Percentiles rank a stretch among this genome's conserved stretches.
Evolutionary conservation across 768 basidiomycete genomes (phyloP).

Genomic region (Mycena crocata): DNA sequence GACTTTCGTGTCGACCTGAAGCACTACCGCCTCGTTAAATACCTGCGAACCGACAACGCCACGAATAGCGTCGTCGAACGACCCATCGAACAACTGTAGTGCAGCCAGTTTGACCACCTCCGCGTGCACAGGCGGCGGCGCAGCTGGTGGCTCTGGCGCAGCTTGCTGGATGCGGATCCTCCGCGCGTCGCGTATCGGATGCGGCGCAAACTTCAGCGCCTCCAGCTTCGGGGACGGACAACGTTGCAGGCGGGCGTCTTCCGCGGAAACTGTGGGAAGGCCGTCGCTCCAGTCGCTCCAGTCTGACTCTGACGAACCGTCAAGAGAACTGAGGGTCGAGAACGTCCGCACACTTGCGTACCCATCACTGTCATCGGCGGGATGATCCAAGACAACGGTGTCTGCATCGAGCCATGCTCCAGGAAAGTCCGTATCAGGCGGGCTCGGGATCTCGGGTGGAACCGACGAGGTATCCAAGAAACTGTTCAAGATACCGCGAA

Average conservation of each 20-base stretch:
- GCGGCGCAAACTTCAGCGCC: constrained; percentile 26
- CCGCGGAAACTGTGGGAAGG: constrained; percentile 39
- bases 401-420: constrained; percentile 29
- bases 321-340: constrained; percentile 63
- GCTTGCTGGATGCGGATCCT: neutral
- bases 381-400: too few species aligned
- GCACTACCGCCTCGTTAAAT: constrained; percentile 43
- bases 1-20: constrained; percentile 46
- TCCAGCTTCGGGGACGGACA: constrained; percentile 48
- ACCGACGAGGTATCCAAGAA: constrained; percentile 11
- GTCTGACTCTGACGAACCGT: constrained; percentile 46
- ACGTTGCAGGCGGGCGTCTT: constrained; percentile 39
- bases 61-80: constrained; percentile 52
- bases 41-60: constrained; percentile 50
- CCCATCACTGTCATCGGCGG: constrained; percentile 39
- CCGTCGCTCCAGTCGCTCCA: constrained; percentile 50
- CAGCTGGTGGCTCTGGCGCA: constrained; percentile 6
- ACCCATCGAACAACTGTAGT: constrained; percentile 60
- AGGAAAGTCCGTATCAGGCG: constrained; percentile 15
- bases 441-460: neutral
- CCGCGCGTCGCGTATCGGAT: constrained; percentile 9
- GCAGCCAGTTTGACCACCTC: constrained; percentile 51
- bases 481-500: neutral
- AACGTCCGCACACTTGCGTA: constrained; percentile 49
- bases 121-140: constrained; percentile 33